Conservation (phyloP, 225 moss, liverwort and hornwort species). For the Thuidium tamariscinum region DNA sequence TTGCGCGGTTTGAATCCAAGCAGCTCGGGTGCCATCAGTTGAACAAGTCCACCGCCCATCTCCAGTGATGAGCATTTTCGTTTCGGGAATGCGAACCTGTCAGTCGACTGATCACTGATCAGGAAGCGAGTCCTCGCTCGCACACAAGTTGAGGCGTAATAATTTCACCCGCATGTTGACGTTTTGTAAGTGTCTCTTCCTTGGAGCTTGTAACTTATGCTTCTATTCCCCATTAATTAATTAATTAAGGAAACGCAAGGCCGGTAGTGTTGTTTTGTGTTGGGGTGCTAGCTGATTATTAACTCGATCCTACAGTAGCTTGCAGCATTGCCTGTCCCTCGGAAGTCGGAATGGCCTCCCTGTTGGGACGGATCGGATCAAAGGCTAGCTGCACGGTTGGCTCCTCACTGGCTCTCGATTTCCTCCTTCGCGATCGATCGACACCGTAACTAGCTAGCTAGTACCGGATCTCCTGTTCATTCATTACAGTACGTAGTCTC, state of each 20-base stretch:
- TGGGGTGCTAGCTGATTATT: background rate
- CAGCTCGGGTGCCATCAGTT: no score
- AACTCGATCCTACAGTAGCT: background rate
- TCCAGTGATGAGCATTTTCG: background rate
- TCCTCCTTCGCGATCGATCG: background rate
- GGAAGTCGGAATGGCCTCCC: background rate
- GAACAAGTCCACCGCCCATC: constrained; percentile 1
- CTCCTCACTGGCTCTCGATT: background rate
- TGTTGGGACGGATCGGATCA: background rate
- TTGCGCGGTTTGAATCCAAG: no score
- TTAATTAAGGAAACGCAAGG: background rate
- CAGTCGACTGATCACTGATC: background rate
- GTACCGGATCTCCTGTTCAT: background rate
- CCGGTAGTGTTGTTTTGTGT: background rate
- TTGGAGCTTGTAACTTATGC: background rate
- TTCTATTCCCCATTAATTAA: constrained; percentile 1
- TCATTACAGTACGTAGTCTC: background rate
- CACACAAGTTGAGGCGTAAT: constrained; percentile 1
- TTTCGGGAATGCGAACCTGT: background rate
- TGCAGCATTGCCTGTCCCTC: background rate
- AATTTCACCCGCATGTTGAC: background rate
- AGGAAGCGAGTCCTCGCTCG: background rate
- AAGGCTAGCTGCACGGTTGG: background rate
- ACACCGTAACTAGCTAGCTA: no score
- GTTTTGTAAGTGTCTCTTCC: background rate